Evolutionary conservation across 164 flowering plant species (phyloP).

Genomic region (Stephania japonica): DNA sequence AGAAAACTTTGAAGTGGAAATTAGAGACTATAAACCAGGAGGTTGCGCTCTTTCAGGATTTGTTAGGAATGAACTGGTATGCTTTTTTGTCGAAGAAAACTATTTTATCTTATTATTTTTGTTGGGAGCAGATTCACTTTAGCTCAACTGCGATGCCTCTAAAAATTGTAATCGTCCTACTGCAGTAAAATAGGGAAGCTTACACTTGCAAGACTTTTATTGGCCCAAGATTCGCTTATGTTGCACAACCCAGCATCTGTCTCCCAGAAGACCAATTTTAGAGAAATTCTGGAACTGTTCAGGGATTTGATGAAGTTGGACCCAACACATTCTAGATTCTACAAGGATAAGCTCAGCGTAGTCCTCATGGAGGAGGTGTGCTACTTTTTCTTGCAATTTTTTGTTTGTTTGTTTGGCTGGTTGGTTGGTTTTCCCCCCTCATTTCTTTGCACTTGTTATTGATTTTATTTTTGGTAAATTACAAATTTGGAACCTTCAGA

Average conservation of each 20-base stretch:
- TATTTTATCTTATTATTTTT: not conserved
- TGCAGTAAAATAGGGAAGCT: constrained; percentile 90
- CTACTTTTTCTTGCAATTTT: constrained; percentile 9
- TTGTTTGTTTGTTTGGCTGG: not conserved
- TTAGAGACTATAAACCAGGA: constrained; percentile 41
- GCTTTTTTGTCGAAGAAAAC: constrained; percentile 9
- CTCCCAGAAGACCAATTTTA: constrained; percentile 28
- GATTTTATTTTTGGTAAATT: too few relatives aligned
- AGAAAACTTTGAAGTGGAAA: constrained; percentile 35
- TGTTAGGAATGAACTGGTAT: constrained; percentile 52
- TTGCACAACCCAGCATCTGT: constrained; percentile 18
- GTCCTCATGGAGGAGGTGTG: constrained; percentile 67
- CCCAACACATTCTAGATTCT: constrained; percentile 56
- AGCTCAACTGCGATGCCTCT: not conserved
- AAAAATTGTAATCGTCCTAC: not conserved
- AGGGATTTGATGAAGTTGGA: constrained; percentile 61
- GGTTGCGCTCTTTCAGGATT: constrained; percentile 51
- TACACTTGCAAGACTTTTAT: constrained; percentile 76
- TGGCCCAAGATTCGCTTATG: constrained; percentile 45
- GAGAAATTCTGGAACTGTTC: constrained; percentile 61
- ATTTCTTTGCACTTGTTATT: too few relatives aligned
- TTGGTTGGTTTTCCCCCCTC: too few relatives aligned
- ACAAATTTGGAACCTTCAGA: too few relatives aligned
- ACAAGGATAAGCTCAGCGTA: constrained; percentile 66
- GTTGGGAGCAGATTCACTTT: constrained; percentile 1